Conservation (phyloP, 176 grass and related monocot species). For the Lolium multiflorum region DNA sequence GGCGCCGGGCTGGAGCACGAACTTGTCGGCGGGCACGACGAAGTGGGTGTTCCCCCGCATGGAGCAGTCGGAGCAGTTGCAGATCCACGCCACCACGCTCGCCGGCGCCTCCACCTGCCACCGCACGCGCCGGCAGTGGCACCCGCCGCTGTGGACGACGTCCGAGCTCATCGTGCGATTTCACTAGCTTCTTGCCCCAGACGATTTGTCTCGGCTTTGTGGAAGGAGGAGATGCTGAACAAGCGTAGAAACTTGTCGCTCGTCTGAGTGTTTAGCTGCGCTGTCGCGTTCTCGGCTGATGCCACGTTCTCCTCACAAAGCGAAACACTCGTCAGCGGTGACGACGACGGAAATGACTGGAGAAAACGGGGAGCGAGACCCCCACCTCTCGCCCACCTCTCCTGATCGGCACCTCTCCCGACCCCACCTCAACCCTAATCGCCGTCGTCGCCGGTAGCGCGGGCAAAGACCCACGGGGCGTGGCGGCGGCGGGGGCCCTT, state of each 20-base stretch:
- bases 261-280: neutral
- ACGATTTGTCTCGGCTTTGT: neutral
- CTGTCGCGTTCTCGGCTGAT: neutral
- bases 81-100: slow-evolving; percentile 73
- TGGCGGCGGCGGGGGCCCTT: no score
- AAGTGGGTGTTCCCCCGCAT: slow-evolving; percentile 75
- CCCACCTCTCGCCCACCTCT: no score
- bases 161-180: slow-evolving; percentile 42
- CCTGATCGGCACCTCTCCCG: no score
- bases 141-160: slow-evolving; percentile 69
- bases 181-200: neutral
- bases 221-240: neutral
- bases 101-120: slow-evolving; percentile 65
- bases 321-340: slow-evolving; percentile 10
- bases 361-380: no score
- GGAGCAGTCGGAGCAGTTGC: slow-evolving; percentile 78
- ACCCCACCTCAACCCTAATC: no score
- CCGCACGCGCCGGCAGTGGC: slow-evolving; percentile 78
- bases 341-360: neutral
- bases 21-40: slow-evolving; percentile 63
- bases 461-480: no score
- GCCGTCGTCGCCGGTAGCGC: no score
- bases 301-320: neutral
- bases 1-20: slow-evolving; percentile 53
- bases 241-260: neutral